phyloP scores from a whole-genome alignment of 352 stramenopile genomes.

The Phytophthora crassamura region DNA sequence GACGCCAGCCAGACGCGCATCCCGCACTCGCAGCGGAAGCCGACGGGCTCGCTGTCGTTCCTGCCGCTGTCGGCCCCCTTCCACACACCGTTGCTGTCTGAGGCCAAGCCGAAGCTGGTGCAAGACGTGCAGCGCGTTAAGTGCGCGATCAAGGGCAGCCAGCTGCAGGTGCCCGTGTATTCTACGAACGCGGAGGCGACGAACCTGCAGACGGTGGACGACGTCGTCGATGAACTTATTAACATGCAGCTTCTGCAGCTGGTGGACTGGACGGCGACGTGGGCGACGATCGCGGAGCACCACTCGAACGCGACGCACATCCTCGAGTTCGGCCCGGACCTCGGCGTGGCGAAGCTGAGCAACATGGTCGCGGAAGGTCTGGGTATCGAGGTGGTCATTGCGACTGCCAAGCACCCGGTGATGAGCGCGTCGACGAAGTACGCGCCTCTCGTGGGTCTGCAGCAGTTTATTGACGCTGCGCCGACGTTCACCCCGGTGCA shows the following conservation, averaged over 20 bases:
- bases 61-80: slow-evolving; percentile 77
- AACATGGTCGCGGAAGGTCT: slow-evolving; percentile 52
- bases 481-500: slow-evolving; percentile 4
- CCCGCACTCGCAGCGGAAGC: slow-evolving; percentile 85
- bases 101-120: slow-evolving; percentile 54
- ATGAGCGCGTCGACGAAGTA: slow-evolving; percentile 29
- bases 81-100: slow-evolving; percentile 64
- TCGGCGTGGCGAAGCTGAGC: slow-evolving; percentile 64
- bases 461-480: slow-evolving; percentile 48
- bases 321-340: slow-evolving; percentile 77
- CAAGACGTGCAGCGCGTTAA: slow-evolving; percentile 58
- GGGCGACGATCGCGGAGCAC: slow-evolving; percentile 38
- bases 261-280: slow-evolving; percentile 70
- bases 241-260: slow-evolving; percentile 71
- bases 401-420: slow-evolving; percentile 49
- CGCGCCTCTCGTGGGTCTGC: slow-evolving; percentile 45
- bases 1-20: slow-evolving; percentile 78
- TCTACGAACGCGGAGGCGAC: slow-evolving; percentile 50
- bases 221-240: slow-evolving; percentile 56
- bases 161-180: slow-evolving; percentile 76
- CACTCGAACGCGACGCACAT: slow-evolving; percentile 66
- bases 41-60: slow-evolving; percentile 61
- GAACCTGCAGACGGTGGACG: slow-evolving; percentile 65
- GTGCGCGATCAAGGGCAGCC: slow-evolving; percentile 46
- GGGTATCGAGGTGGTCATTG: slow-evolving; percentile 61